phyloP scores from a whole-genome alignment of 2,329 filamentous ascomycete species.

The Xylaria sp. region DNA sequence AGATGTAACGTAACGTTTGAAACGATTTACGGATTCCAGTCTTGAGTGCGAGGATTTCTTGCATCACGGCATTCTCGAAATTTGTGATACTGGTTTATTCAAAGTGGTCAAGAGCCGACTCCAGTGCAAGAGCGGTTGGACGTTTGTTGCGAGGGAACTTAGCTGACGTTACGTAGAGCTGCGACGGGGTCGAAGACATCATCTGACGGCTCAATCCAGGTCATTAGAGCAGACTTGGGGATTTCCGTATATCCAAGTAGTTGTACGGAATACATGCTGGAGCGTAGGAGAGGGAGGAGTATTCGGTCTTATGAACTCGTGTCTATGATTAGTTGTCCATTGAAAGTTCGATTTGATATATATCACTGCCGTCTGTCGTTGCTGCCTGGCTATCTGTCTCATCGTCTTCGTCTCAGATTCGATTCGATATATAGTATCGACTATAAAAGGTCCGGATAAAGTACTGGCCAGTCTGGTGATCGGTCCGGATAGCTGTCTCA shows the following conservation, averaged over 20 bases:
- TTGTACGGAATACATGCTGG: background rate
- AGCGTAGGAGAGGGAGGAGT: background rate
- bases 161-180: background rate
- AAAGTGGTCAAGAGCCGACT: no score
- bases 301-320: background rate
- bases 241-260: background rate
- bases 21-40: background rate
- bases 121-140: no score
- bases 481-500: no score
- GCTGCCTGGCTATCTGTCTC: background rate
- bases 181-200: background rate
- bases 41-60: background rate
- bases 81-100: no score
- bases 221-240: background rate
- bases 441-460: background rate
- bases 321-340: background rate
- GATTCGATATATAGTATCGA: background rate
- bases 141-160: background rate
- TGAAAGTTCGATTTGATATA: background rate
- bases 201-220: background rate
- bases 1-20: no score
- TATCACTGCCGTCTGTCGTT: background rate
- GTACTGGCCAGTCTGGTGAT: background rate
- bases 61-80: background rate
- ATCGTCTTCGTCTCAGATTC: background rate